Conservation (phyloP, 2,329 filamentous ascomycete species). For the Knufia fluminis region DNA sequence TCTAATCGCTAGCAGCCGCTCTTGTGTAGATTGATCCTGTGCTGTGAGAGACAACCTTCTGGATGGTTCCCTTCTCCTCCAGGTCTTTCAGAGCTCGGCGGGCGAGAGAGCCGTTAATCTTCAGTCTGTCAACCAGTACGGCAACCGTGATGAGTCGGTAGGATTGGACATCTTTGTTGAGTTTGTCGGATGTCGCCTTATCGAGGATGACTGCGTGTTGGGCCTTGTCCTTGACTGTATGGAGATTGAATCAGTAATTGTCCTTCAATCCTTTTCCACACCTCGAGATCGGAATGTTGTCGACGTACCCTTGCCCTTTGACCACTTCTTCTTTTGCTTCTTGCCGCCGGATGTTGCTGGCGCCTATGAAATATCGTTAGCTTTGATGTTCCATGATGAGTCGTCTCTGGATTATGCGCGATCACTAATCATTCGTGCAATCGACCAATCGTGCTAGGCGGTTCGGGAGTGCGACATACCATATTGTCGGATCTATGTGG, state of each 20-base stretch:
- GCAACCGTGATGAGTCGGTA: conserved; percentile 99
- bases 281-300: conserved; percentile 2
- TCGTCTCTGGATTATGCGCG: neutral
- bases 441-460: neutral
- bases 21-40: conserved; percentile 92
- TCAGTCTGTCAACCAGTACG: conserved; percentile 96
- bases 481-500: neutral
- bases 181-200: conserved; percentile 94
- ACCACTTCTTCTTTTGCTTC: conserved; percentile 51
- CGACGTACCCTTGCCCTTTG: conserved; percentile 46
- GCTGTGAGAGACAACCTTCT: conserved; percentile 92
- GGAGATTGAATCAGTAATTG: conserved; percentile 11
- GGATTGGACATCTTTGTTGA: conserved; percentile 99
- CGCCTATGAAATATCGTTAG: conserved; percentile 27
- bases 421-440: neutral
- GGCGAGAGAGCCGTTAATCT: conserved; percentile 98
- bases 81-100: conserved; percentile 43
- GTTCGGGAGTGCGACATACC: neutral
- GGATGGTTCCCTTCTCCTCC: conserved; percentile 54
- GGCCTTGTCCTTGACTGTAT: conserved; percentile 99
- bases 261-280: neutral
- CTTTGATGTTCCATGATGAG: neutral
- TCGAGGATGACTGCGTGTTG: conserved; percentile 97
- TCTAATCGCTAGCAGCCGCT: conserved; percentile 23
- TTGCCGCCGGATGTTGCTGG: conserved; percentile 41